A percentile compares a stretch with the other conserved stretches of the same genome.
Conservation (phyloP, 176 grass and related monocot species). For the Phoenix roebelenii region DNA sequence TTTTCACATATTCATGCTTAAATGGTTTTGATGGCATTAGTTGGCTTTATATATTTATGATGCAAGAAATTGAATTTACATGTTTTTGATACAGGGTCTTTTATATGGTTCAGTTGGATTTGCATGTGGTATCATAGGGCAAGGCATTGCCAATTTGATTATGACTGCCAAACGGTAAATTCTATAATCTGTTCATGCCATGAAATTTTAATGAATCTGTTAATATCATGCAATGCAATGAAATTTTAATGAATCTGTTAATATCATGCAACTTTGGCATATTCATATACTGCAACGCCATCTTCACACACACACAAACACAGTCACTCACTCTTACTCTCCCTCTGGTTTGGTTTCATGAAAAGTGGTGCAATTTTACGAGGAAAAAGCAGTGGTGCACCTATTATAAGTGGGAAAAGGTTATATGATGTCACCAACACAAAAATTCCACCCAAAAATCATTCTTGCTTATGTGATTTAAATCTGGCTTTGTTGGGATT, state of each 20-base stretch:
- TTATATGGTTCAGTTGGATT: slow-evolving; percentile 88
- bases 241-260: background rate
- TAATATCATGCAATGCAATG: background rate
- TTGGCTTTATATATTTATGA: background rate
- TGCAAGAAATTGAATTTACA: background rate
- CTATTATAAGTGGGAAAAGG: too few species aligned
- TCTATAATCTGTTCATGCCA: background rate
- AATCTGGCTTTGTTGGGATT: too few species aligned
- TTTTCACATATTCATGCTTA: too few species aligned
- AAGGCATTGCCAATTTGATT: slow-evolving; percentile 98
- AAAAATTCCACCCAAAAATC: too few species aligned
- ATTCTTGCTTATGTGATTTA: too few species aligned
- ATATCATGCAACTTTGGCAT: background rate
- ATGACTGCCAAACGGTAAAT: slow-evolving; percentile 80
- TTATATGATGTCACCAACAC: too few species aligned
- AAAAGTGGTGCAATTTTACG: too few species aligned
- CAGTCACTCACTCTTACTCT: too few species aligned
- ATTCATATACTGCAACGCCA: too few species aligned
- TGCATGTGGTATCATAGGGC: slow-evolving; percentile 71
- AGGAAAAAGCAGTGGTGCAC: too few species aligned
- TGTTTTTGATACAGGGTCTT: slow-evolving; percentile 38
- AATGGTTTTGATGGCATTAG: background rate
- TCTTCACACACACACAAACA: too few species aligned
- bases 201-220: background rate
- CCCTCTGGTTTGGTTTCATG: too few species aligned